Conservation (phyloP, 2,329 filamentous ascomycete species). For the Xylariales sp. region DNA sequence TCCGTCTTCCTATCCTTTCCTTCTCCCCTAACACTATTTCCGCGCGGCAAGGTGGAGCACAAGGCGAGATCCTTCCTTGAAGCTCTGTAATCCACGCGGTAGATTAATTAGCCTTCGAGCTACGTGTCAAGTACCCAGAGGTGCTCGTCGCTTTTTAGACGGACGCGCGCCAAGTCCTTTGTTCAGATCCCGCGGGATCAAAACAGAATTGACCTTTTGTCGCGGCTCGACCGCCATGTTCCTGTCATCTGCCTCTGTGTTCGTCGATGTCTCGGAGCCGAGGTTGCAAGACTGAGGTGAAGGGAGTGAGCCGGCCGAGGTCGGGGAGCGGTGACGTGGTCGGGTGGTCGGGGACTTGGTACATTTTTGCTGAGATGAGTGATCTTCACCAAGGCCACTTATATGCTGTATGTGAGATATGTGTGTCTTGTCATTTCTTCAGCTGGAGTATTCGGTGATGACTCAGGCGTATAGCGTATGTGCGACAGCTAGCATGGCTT, state of each 20-base stretch:
- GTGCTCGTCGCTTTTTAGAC: conserved; percentile 8
- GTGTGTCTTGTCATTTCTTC: too few relatives aligned
- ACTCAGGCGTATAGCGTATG: too few relatives aligned
- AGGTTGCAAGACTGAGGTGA: conserved; percentile 1
- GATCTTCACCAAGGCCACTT: too few relatives aligned
- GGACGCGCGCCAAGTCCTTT: too few relatives aligned
- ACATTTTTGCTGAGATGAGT: conserved; percentile 1
- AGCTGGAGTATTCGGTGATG: too few relatives aligned
- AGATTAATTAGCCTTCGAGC: conserved; percentile 38
- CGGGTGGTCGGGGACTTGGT: conserved; percentile 8
- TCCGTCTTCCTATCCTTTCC: background rate
- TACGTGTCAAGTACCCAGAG: conserved; percentile 2
- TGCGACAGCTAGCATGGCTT: too few relatives aligned
- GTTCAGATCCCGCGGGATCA: too few relatives aligned
- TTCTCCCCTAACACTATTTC: too few relatives aligned
- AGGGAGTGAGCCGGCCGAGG: background rate
- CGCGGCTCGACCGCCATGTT: conserved; percentile 2
- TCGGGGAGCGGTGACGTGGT: conserved; percentile 2
- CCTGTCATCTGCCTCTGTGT: conserved; percentile 6
- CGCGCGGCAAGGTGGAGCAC: conserved; percentile 72
- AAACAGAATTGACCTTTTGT: conserved; percentile 10
- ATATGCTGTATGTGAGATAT: too few relatives aligned
- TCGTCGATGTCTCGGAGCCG: background rate
- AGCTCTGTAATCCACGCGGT: conserved; percentile 74
- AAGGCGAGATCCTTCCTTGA: conserved; percentile 72